These are phyloP conservation scores for Brassica hybrid DNA, from an alignment of 441 rosid species.

Conservation along the genomic window DNA sequence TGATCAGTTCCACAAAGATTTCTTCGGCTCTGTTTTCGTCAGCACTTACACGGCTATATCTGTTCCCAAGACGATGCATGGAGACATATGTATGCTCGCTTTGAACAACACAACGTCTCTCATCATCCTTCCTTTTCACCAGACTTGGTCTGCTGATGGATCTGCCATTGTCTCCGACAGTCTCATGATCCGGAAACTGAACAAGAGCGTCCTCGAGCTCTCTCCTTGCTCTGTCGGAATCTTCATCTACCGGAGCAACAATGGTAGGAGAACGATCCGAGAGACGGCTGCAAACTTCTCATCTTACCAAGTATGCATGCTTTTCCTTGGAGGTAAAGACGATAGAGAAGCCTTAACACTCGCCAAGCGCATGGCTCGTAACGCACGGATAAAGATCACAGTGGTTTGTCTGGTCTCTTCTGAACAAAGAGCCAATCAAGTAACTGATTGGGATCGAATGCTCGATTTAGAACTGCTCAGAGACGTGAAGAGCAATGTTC, in stretches of 20 bases:
- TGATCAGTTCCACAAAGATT: slow-evolving; percentile 35
- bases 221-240: slow-evolving; percentile 62
- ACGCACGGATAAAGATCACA: slow-evolving; percentile 27
- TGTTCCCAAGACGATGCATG: slow-evolving; percentile 43
- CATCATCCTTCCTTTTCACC: slow-evolving; percentile 50
- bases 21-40: slow-evolving; percentile 30
- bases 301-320: slow-evolving; percentile 37
- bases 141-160: slow-evolving; percentile 48
- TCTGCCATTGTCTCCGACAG: slow-evolving; percentile 41
- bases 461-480: slow-evolving; percentile 40
- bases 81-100: slow-evolving; percentile 48
- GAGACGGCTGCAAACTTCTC: slow-evolving; percentile 31
- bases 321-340: slow-evolving; percentile 45
- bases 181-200: slow-evolving; percentile 34
- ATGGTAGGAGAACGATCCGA: slow-evolving; percentile 32
- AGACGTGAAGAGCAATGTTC: slow-evolving; percentile 30
- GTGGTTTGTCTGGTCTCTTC: slow-evolving; percentile 26
- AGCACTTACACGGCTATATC: slow-evolving; percentile 45
- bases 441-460: slow-evolving; percentile 41
- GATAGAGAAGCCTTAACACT: slow-evolving; percentile 43
- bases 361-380: slow-evolving; percentile 43
- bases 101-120: slow-evolving; percentile 40
- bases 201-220: slow-evolving; percentile 43
- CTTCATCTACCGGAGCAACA: slow-evolving; percentile 39
- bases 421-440: not conserved